Conservation (phyloP, 441 rosid genomes). For the Jatropha podagrica region DNA sequence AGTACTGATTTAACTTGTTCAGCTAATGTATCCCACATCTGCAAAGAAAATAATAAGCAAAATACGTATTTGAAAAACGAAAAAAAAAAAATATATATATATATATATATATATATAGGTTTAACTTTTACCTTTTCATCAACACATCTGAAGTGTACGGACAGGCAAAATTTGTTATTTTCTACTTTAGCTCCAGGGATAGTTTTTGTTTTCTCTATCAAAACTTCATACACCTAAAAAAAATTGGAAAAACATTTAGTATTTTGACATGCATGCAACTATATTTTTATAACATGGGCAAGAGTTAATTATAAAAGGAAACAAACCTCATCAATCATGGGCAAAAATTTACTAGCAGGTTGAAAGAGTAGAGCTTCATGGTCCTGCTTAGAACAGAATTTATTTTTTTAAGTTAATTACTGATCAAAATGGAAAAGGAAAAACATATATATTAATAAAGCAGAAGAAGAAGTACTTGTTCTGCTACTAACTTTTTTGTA, state of each 20-base stretch:
- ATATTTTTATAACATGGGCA: neutral
- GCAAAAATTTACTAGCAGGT: conserved; percentile 66
- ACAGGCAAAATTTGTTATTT: conserved; percentile 74
- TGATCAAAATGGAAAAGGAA: neutral
- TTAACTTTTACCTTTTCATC: conserved; percentile 49
- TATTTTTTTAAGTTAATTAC: neutral
- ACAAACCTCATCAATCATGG: conserved; percentile 59
- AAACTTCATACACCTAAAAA: conserved; percentile 54
- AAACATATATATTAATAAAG: neutral
- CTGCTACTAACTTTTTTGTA: conserved; percentile 43
- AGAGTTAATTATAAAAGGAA: neutral
- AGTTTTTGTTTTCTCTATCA: conserved; percentile 59
- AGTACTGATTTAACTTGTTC: conserved; percentile 60
- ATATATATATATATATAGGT: neutral
- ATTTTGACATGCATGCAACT: conserved; percentile 22
- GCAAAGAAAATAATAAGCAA: neutral
- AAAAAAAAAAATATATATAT: neutral
- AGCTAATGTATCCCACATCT: conserved; percentile 44
- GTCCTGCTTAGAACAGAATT: conserved; percentile 29
- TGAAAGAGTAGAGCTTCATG: conserved; percentile 48
- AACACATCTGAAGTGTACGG: conserved; percentile 78
- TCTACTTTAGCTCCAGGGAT: conserved; percentile 76
- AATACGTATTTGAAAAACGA: neutral
- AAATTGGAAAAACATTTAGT: neutral
- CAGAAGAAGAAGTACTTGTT: neutral